A percentile compares a stretch with the other conserved stretches of the same genome.
Conservation (phyloP, 108 stramenopile genomes). For the Hondaea fermentalgiana region DNA sequence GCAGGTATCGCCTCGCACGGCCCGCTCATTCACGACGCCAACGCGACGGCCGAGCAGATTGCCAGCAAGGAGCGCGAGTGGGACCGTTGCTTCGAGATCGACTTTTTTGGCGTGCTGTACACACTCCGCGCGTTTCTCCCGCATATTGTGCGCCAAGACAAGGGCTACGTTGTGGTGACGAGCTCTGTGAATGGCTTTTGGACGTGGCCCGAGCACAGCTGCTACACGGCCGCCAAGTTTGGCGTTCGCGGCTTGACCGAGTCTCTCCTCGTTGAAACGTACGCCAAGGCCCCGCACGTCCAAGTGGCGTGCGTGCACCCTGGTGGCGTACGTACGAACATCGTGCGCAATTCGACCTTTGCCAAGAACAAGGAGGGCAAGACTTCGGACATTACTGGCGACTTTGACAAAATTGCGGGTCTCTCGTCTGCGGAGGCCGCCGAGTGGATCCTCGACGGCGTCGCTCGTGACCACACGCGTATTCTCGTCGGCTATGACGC, state of each 20-base stretch:
- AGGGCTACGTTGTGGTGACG: not conserved
- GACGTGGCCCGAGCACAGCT: slow-evolving; percentile 13
- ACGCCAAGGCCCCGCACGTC: slow-evolving; percentile 8
- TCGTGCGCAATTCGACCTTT: not conserved
- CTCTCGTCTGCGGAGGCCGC: not conserved
- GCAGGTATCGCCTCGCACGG: not conserved
- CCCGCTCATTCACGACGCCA: not conserved
- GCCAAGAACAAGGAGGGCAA: not conserved
- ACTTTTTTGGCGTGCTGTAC: slow-evolving; percentile 1
- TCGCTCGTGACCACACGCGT: not conserved
- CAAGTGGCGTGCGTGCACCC: not conserved
- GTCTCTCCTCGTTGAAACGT: slow-evolving; percentile 6
- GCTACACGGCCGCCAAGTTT: slow-evolving; percentile 4
- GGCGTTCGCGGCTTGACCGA: not conserved
- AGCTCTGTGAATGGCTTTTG: not conserved
- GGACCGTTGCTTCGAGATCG: slow-evolving; percentile 2
- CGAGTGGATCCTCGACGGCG: not conserved
- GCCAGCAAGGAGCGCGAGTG: not conserved
- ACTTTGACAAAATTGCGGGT: not conserved
- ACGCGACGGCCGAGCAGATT: not conserved
- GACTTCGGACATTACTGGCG: not conserved
- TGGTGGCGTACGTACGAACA: not conserved
- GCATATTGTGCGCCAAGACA: not conserved
- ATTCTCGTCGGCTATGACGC: slow-evolving; percentile 13
- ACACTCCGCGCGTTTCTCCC: not conserved